phyloP scores from a whole-genome alignment of 2,329 filamentous ascomycete genomes.

The Thielaviopsis cerberus region DNA sequence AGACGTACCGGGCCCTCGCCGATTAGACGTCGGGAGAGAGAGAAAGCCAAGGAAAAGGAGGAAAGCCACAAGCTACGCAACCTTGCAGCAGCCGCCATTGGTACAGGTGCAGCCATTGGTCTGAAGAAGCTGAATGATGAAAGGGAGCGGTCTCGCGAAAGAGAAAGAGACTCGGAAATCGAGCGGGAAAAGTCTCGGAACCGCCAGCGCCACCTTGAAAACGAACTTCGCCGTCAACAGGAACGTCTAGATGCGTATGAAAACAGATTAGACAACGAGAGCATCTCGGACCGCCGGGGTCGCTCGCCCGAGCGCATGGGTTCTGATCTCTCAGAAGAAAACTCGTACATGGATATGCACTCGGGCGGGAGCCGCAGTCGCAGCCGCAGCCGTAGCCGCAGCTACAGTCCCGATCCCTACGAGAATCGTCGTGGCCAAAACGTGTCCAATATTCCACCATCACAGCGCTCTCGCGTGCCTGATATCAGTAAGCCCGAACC shows the following conservation, averaged over 20 bases:
- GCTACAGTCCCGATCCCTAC: not conserved
- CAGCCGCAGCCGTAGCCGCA: slow-evolving; percentile 14
- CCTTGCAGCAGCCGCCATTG: slow-evolving; percentile 35
- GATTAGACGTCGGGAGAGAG: not conserved
- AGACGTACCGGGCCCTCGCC: slow-evolving; percentile 14
- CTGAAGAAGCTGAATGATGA: slow-evolving; percentile 34
- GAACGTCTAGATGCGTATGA: not conserved
- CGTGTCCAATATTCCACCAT: not conserved
- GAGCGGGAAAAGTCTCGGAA: slow-evolving; percentile 12
- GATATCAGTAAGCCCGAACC: slow-evolving; percentile 6
- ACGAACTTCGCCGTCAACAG: not conserved
- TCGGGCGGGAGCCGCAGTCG: slow-evolving; percentile 15
- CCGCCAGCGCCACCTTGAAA: slow-evolving; percentile 3
- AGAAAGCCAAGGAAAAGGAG: slow-evolving; percentile 14
- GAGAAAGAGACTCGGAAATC: not conserved
- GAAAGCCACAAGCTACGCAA: slow-evolving; percentile 38
- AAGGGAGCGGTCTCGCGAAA: slow-evolving; percentile 20
- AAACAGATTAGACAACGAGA: not conserved
- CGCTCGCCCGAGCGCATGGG: not conserved
- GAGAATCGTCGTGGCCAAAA: not conserved
- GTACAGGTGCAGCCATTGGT: slow-evolving; percentile 40
- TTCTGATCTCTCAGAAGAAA: not conserved
- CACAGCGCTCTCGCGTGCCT: not conserved
- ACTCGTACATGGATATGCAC: not conserved
- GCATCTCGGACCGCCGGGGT: not conserved